These are phyloP conservation scores for Ricinus communis DNA, from an alignment of 345 rosid species.

Conservation along the genomic window DNA sequence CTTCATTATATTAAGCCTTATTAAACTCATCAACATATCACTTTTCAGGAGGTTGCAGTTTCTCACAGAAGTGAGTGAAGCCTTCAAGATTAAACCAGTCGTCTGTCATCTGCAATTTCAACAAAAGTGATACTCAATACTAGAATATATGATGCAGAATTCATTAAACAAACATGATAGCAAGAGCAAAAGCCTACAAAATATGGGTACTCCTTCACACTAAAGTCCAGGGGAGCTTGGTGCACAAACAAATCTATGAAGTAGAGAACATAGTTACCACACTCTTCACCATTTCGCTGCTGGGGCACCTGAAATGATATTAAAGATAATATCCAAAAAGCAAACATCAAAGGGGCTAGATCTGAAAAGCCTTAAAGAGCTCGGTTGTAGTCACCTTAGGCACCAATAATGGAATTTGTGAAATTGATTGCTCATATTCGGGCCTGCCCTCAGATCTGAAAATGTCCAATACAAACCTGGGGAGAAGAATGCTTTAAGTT, in stretches of 20 bases:
- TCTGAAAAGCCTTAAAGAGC: not conserved
- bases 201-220: constrained; percentile 38
- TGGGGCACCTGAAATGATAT: constrained; percentile 55
- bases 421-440: constrained; percentile 38
- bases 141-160: not conserved
- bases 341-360: not conserved
- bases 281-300: constrained; percentile 60
- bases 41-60: constrained; percentile 10
- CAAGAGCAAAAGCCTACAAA: constrained; percentile 39
- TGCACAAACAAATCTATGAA: constrained; percentile 59
- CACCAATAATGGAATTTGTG: constrained; percentile 18
- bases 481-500: constrained; percentile 3
- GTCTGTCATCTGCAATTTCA: constrained; percentile 19
- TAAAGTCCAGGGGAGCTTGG: constrained; percentile 49
- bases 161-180: constrained; percentile 1
- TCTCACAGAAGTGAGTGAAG: constrained; percentile 7
- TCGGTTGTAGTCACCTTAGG: not conserved
- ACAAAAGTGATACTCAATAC: not conserved
- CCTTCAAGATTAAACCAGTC: constrained; percentile 19
- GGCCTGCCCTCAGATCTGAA: constrained; percentile 45
- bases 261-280: constrained; percentile 74
- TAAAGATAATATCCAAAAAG: not conserved
- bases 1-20: not conserved
- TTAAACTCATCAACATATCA: not conserved
- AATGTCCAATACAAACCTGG: constrained; percentile 64